Evolutionary conservation across 2,329 filamentous ascomycete genomes (phyloP).

Genomic region (Aspergillus latus): DNA sequence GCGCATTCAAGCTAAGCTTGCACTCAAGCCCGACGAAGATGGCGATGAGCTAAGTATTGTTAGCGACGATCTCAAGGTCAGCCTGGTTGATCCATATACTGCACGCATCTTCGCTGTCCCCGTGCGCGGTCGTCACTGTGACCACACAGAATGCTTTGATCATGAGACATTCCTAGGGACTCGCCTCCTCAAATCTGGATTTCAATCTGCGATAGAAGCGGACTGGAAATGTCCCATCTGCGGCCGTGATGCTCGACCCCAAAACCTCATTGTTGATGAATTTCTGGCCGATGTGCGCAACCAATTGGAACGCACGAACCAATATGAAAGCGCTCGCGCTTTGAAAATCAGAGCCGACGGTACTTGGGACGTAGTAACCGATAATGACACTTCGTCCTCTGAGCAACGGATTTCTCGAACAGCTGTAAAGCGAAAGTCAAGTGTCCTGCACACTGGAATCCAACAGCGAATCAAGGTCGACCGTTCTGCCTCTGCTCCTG

Average conservation of each 20-base stretch:
- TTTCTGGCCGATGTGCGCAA: constrained; percentile 67
- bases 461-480: constrained; percentile 18
- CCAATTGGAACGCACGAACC: constrained; percentile 52
- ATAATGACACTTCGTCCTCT: constrained; percentile 25
- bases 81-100: constrained; percentile 68
- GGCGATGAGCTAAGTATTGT: constrained; percentile 66
- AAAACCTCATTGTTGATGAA: constrained; percentile 67
- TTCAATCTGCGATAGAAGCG: constrained; percentile 39
- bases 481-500: background rate
- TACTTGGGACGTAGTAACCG: constrained; percentile 59
- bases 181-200: constrained; percentile 52
- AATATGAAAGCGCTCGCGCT: constrained; percentile 55
- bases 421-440: constrained; percentile 20
- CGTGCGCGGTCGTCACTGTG: constrained; percentile 67
- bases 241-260: constrained; percentile 71
- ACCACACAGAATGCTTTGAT: constrained; percentile 87
- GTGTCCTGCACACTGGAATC: constrained; percentile 8
- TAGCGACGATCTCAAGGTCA: constrained; percentile 59
- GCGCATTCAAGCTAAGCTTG: constrained; percentile 56
- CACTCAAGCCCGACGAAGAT: constrained; percentile 37
- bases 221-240: constrained; percentile 89
- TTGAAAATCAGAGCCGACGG: constrained; percentile 66
- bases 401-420: constrained; percentile 1
- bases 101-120: constrained; percentile 66
- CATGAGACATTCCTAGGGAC: constrained; percentile 76